phyloP scores from a whole-genome alignment of 2,329 filamentous ascomycete species.

The Xylaria hypoxylon region DNA sequence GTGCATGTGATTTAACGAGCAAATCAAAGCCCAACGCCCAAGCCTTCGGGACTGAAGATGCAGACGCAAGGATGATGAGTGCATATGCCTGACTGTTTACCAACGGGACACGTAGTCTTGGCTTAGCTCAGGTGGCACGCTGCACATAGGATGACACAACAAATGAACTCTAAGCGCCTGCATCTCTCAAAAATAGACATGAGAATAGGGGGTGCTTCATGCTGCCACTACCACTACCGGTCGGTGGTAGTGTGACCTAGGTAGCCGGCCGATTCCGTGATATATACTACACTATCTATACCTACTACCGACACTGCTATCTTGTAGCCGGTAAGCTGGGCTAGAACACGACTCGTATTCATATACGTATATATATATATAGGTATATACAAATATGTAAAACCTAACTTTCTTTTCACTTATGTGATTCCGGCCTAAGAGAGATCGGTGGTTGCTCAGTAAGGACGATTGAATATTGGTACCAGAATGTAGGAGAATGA shows the following conservation, averaged over 20 bases:
- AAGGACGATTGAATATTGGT: too few species aligned
- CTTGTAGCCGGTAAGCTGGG: not conserved
- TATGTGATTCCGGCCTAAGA: too few species aligned
- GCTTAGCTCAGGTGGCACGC: slow-evolving; percentile 12
- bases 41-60: slow-evolving; percentile 40
- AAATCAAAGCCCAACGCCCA: slow-evolving; percentile 35
- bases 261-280: not conserved
- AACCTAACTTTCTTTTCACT: too few species aligned
- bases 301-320: too few species aligned
- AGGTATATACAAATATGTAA: too few species aligned
- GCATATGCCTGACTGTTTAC: slow-evolving; percentile 28
- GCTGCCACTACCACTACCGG: not conserved
- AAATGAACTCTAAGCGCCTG: slow-evolving; percentile 12
- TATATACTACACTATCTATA: not conserved
- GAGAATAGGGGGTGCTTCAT: slow-evolving; percentile 23
- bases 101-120: slow-evolving; percentile 22
- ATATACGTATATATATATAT: too few species aligned
- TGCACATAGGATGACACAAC: slow-evolving; percentile 31
- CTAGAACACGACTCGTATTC: too few species aligned
- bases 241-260: not conserved
- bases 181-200: slow-evolving; percentile 27
- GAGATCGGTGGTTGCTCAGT: too few species aligned
- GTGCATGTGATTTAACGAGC: slow-evolving; percentile 31
- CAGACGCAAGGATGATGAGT: slow-evolving; percentile 33
- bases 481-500: too few species aligned